These are phyloP conservation scores for Arthrobotrys sinensis DNA, from an alignment of 2,329 filamentous ascomycete genomes.

Conservation along the genomic window DNA sequence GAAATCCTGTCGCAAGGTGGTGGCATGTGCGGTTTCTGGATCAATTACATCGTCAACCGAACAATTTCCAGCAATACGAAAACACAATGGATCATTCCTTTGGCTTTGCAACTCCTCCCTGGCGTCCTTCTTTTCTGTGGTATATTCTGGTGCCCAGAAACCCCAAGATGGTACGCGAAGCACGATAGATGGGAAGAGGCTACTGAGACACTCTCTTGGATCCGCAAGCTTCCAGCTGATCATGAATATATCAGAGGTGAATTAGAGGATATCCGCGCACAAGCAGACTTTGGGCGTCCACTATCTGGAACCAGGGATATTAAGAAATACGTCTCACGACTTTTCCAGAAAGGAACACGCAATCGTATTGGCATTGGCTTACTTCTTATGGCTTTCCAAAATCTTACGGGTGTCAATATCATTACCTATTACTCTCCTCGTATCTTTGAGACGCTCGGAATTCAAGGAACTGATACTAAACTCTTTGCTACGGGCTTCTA, in stretches of 20 bases:
- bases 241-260: conserved; percentile 68
- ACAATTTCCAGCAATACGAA: conserved; percentile 69
- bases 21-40: conserved; percentile 77
- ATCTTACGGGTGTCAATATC: conserved; percentile 77
- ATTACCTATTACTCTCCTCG: conserved; percentile 80
- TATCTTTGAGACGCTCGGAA: conserved; percentile 78
- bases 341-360: conserved; percentile 68
- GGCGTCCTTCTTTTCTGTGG: conserved; percentile 64
- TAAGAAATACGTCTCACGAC: conserved; percentile 19
- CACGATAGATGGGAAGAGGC: conserved; percentile 63
- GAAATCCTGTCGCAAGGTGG: conserved; percentile 78
- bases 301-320: not conserved
- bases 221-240: conserved; percentile 66
- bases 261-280: conserved; percentile 65
- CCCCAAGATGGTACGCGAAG: conserved; percentile 65
- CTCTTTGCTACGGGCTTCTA: conserved; percentile 83
- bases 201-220: conserved; percentile 65
- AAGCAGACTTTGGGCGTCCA: conserved; percentile 61
- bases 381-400: conserved; percentile 84
- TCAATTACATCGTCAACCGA: conserved; percentile 70
- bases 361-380: conserved; percentile 80
- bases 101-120: conserved; percentile 70
- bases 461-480: conserved; percentile 70
- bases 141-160: conserved; percentile 64
- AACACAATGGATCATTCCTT: conserved; percentile 77